Evolutionary conservation across 106 monocot genomes (phyloP), one percentile per base, ranked within the genome.

Genomic region (Apostasia shenzhenica): DNA sequence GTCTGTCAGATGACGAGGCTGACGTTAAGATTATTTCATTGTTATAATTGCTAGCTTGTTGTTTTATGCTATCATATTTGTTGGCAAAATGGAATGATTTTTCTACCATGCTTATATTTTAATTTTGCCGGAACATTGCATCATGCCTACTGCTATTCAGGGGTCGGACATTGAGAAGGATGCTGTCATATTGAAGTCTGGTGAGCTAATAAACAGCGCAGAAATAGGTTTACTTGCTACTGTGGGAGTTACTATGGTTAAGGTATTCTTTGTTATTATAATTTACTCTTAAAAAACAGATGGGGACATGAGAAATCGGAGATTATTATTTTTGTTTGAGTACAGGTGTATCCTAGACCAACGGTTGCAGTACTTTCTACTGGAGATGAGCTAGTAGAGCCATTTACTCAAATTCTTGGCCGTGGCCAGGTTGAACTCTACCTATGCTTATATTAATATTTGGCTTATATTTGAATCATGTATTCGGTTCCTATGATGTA

Each of bases 191-290:
- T 67, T 99, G 72, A 92, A 76, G 66, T 76, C 89, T 2, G 85
- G 99, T 48, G 90, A 99, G 61, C 67, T 59, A 42, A 53, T 99
- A 68, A 85, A 89, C 58, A 81, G 66, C 81, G 69, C 90, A 54
- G 92, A 99, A 65, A 81, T 90, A 48, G 92, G 99, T 64, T 77
- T 99, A 41, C 99, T 99, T 75, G 87, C 99, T 61, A 90, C 92
- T 63, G 73, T 85, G 2, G 99, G 99, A 67, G 79, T 90, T 48
- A 79, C 78, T 13, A 72, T 57, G 44, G 89, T 93, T 63, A 99
- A 99, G 99, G 99, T 99, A 85, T 70, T 45, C 1, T 53, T 62
- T 45, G 50, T 67, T 12, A 26, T 47, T 5, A 37, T 67, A 56
- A 3, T 51, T 66, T 9, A 37, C 68, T 46, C 11, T 69, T 41